A percentile compares a stretch with the other conserved stretches of the same genome.
These are phyloP conservation scores for Pythium coloratum DNA, from an alignment of 352 stramenopile genomes.

Conservation along the genomic window DNA sequence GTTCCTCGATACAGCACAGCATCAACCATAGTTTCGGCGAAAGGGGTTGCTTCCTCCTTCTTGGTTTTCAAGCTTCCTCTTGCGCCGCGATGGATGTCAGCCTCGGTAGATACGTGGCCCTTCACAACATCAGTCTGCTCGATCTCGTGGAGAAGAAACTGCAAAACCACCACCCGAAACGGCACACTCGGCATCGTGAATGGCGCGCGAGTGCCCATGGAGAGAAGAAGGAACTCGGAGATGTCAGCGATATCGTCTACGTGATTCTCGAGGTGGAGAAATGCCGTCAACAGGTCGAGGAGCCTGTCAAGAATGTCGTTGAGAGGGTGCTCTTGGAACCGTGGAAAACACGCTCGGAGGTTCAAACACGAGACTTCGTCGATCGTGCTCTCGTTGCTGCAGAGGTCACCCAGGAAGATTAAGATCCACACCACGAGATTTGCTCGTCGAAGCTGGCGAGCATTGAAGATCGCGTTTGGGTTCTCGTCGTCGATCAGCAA, in stretches of 20 bases:
- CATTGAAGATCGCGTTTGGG: slow-evolving; percentile 79
- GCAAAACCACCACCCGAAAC: slow-evolving; percentile 25
- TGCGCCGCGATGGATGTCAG: background rate
- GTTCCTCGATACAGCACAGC: slow-evolving; percentile 10
- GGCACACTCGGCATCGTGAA: slow-evolving; percentile 11
- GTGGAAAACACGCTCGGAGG: slow-evolving; percentile 54
- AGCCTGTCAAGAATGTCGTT: slow-evolving; percentile 55
- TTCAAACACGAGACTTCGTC: slow-evolving; percentile 32
- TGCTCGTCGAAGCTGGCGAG: slow-evolving; percentile 56
- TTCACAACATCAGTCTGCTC: slow-evolving; percentile 4
- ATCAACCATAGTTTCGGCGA: slow-evolving; percentile 19
- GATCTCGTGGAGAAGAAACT: slow-evolving; percentile 27
- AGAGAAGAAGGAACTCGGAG: slow-evolving; percentile 51
- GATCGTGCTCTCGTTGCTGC: slow-evolving; percentile 40
- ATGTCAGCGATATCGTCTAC: slow-evolving; percentile 49
- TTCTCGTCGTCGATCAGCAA: slow-evolving; percentile 50
- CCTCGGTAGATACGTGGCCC: background rate
- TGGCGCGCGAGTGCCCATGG: slow-evolving; percentile 28
- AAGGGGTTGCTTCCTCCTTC: slow-evolving; percentile 15
- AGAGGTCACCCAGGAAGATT: slow-evolving; percentile 53
- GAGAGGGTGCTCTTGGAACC: slow-evolving; percentile 35
- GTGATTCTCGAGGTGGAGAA: slow-evolving; percentile 60
- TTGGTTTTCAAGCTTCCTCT: slow-evolving; percentile 6
- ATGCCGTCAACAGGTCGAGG: slow-evolving; percentile 41
- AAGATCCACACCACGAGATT: slow-evolving; percentile 60